These are phyloP conservation scores for Oldenlandia corymbosa DNA, from an alignment of 257 asterid species.

Conservation along the genomic window DNA sequence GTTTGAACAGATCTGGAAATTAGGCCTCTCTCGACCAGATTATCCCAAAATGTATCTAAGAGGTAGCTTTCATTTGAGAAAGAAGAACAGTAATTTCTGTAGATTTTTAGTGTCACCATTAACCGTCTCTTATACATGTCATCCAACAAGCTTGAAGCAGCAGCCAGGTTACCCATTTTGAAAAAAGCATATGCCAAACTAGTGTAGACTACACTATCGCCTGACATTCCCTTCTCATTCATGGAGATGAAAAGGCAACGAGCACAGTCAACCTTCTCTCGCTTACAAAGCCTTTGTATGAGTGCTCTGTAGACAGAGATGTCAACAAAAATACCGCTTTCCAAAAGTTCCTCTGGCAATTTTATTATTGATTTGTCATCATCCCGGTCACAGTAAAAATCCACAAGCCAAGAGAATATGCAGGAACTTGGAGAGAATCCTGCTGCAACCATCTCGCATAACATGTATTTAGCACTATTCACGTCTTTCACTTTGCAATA, in stretches of 20 bases:
- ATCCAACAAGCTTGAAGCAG: slow-evolving; percentile 48
- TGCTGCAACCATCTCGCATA: slow-evolving; percentile 52
- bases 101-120: slow-evolving; percentile 58
- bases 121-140: slow-evolving; percentile 72
- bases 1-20: slow-evolving; percentile 44
- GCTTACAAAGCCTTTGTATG: slow-evolving; percentile 63
- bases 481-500: slow-evolving; percentile 55
- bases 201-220: slow-evolving; percentile 53
- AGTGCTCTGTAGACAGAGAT: slow-evolving; percentile 62
- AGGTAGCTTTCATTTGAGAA: slow-evolving; percentile 33
- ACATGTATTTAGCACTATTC: slow-evolving; percentile 48
- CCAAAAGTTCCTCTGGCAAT: slow-evolving; percentile 54
- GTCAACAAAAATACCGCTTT: slow-evolving; percentile 57
- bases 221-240: slow-evolving; percentile 59
- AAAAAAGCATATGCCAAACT: slow-evolving; percentile 63
- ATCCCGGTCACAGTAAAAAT: slow-evolving; percentile 39
- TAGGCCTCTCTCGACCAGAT: slow-evolving; percentile 49
- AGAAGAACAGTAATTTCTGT: slow-evolving; percentile 46
- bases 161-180: slow-evolving; percentile 40
- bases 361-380: slow-evolving; percentile 48
- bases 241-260: slow-evolving; percentile 42
- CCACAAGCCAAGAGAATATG: slow-evolving; percentile 70
- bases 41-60: slow-evolving; percentile 56
- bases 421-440: slow-evolving; percentile 59
- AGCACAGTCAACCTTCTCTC: slow-evolving; percentile 59